Percentiles rank a stretch among this genome's conserved stretches.
These are phyloP conservation scores for Gracilaria gracilis DNA, from an alignment of 23 red algal genomes.

Conservation along the genomic window DNA sequence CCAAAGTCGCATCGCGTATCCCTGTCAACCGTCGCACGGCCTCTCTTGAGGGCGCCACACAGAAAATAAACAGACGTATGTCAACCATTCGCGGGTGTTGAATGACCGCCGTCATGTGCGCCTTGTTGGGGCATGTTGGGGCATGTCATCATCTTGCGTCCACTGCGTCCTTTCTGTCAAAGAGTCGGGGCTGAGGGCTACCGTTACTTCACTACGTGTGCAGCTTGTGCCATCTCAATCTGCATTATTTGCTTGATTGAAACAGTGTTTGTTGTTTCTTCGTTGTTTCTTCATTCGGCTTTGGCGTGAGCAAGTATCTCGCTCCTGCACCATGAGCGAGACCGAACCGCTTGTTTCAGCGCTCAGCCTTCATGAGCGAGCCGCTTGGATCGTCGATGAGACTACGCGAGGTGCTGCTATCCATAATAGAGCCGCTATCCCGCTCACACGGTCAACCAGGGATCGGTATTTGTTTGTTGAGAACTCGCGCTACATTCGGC, in stretches of 20 bases:
- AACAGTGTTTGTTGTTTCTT: neutral
- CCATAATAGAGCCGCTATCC: conserved; percentile 15
- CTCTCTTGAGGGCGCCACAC: too few relatives aligned
- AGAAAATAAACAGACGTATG: too few relatives aligned
- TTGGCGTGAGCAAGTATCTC: neutral
- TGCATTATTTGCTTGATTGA: neutral
- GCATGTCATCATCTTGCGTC: neutral
- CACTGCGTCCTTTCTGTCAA: neutral
- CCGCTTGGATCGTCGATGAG: conserved; percentile 85
- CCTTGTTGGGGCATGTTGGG: conserved; percentile 4
- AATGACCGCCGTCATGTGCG: neutral
- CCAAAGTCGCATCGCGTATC: neutral
- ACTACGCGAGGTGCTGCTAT: conserved; percentile 64
- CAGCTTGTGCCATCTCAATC: neutral
- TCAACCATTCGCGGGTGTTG: too few relatives aligned
- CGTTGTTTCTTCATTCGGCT: neutral
- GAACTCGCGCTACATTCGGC: conserved; percentile 38
- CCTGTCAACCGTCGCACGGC: too few relatives aligned
- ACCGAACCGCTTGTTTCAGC: conserved; percentile 2
- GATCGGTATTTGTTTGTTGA: conserved; percentile 62
- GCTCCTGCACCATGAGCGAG: conserved; percentile 12
- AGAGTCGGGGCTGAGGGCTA: neutral
- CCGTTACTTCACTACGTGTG: neutral
- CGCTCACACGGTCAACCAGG: conserved; percentile 34
- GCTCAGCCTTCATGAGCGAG: conserved; percentile 56